Evolutionary conservation across 371 early-diverging fungal genomes (phyloP).

Genomic region (Mortierella sp.): DNA sequence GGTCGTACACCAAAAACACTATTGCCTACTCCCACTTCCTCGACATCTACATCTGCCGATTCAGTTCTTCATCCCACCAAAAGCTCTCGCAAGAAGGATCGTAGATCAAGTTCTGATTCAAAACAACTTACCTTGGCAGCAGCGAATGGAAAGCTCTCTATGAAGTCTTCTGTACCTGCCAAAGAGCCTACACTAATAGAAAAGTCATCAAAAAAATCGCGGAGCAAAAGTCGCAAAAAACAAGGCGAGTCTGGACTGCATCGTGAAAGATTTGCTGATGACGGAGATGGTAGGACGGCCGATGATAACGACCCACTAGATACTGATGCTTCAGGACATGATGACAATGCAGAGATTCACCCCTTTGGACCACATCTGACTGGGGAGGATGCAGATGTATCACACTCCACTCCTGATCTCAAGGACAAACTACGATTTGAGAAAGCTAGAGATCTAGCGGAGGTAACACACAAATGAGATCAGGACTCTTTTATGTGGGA

Average conservation of each 20-base stretch:
- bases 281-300: neutral
- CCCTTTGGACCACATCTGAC: constrained; percentile 70
- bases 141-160: constrained; percentile 41
- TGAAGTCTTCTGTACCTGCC: constrained; percentile 13
- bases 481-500: neutral
- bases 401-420: constrained; percentile 63
- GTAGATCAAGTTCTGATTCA: neutral
- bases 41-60: neutral
- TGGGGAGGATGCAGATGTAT: constrained; percentile 66
- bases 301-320: neutral
- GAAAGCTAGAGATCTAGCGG: constrained; percentile 57
- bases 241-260: neutral
- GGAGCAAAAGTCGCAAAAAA: constrained; percentile 27
- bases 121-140: constrained; percentile 28
- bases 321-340: constrained; percentile 7
- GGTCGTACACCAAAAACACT: constrained; percentile 27
- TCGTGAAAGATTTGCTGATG: constrained; percentile 1
- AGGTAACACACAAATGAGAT: constrained; percentile 42
- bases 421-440: constrained; percentile 66
- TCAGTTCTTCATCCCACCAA: neutral
- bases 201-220: constrained; percentile 21
- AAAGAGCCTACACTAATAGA: neutral
- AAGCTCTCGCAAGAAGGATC: constrained; percentile 26
- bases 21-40: neutral
- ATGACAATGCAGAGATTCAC: constrained; percentile 7